Base-by-base conservation (phyloP, 2,329 filamentous ascomycete species). In the Claviceps africana region DNA sequence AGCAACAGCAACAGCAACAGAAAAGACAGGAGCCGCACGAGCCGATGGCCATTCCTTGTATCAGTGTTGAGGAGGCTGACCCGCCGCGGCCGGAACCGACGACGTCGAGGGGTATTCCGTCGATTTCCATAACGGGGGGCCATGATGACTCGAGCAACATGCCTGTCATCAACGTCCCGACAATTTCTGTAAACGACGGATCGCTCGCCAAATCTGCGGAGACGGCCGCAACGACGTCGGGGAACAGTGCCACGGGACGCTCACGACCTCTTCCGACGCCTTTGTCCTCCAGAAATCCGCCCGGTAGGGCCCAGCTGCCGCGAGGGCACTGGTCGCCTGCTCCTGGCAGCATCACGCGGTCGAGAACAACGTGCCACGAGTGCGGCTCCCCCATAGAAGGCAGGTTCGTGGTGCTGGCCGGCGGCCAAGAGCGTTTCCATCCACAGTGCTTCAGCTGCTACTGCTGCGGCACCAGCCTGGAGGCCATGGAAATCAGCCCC, bases 401-500 rank as follows among this genome's bases (percentile, higher is more conserved):
- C 2, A 86, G 91, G 53, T 91, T 95, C 57, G 85, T 97, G 22
- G 87, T 85, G 4, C 81, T 95, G 7, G 83, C 82, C 1, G 88
- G 88, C 28, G 75, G 78, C 40, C 62, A 70, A 3, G 77, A 82
- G 60, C 85, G 90, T 21, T 97, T 97, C 66, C 93, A 98, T 60
- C 90, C 93, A 0, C 81, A 89, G 57, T 98, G 93, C 68, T 97
- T 98, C 71, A 77, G 80, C 44, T 98, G 93, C 71, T 85, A 88
- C 65, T 78, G 86, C 55, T 98, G 93, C 66, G 82, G 84, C 31
- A 95, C 90, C 10, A 78, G 83, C 21, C 84, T 98, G 19, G 93
- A 98, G 70, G 91, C 89, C 52, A 86, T 98, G 53, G 93, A 95
- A 60, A 97, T 98, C 67, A 95, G 93, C 59, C 88, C 89, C 0